Percentiles rank a stretch among this genome's conserved stretches.
Conservation (phyloP, 345 rosid species). For the Eucalyptus rudis region DNA sequence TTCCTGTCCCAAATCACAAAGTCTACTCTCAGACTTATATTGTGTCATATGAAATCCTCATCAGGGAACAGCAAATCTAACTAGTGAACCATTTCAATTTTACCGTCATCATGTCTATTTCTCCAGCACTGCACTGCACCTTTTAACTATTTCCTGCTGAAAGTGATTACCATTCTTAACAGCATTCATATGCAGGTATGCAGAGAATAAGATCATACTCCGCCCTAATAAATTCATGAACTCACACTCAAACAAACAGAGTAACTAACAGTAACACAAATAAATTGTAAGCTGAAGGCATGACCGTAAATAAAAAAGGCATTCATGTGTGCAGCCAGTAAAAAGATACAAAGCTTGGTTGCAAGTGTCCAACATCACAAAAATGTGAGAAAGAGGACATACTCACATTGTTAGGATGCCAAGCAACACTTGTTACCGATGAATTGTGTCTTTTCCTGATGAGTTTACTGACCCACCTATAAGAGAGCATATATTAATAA, state of each 20-base stretch:
- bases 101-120: background rate
- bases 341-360: background rate
- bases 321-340: background rate
- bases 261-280: background rate
- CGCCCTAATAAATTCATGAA: background rate
- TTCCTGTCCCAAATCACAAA: background rate
- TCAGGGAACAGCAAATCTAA: background rate
- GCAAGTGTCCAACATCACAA: background rate
- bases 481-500: background rate
- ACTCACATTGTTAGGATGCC: slow-evolving; percentile 98
- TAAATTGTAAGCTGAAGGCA: background rate
- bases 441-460: slow-evolving; percentile 86
- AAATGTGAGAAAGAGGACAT: background rate
- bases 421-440: slow-evolving; percentile 89
- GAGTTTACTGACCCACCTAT: slow-evolving; percentile 99
- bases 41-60: background rate
- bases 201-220: background rate
- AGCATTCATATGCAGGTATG: background rate
- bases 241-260: background rate
- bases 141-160: background rate
- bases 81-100: background rate
- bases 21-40: background rate
- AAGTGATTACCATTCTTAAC: background rate
- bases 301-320: background rate
- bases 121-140: background rate